A percentile compares a stretch with the other conserved stretches of the same genome.
These are phyloP conservation scores for Tolypocladium endophyticum DNA, from an alignment of 2,329 filamentous ascomycete species.

Conservation along the genomic window DNA sequence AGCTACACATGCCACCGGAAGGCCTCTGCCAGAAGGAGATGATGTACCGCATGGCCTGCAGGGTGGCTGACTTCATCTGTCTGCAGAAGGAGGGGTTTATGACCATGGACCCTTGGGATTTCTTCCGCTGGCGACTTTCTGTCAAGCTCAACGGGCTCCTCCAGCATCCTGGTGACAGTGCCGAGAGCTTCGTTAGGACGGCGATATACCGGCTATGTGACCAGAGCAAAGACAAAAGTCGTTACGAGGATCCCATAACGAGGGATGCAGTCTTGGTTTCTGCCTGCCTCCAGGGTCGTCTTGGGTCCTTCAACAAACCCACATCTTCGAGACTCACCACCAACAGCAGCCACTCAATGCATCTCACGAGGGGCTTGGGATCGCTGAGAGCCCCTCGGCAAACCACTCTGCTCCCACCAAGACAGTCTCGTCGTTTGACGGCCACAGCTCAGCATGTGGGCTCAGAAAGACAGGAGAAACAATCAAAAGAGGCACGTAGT, in stretches of 20 bases:
- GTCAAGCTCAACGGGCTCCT: conserved; percentile 7
- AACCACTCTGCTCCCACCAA: neutral
- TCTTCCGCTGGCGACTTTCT: conserved; percentile 23
- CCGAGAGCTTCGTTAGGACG: conserved; percentile 4
- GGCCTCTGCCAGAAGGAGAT: conserved; percentile 23
- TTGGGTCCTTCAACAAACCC: conserved; percentile 6
- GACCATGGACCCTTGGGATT: conserved; percentile 25
- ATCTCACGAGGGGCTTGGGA: neutral
- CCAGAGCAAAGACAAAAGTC: neutral
- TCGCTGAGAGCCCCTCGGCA: neutral
- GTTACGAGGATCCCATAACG: conserved; percentile 16
- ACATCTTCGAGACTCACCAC: conserved; percentile 5
- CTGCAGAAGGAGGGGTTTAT: conserved; percentile 14
- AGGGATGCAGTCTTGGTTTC: conserved; percentile 16
- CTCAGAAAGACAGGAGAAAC: neutral
- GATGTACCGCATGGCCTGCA: conserved; percentile 24
- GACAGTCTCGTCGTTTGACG: neutral
- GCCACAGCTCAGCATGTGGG: neutral
- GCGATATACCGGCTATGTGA: conserved; percentile 9
- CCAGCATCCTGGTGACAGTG: conserved; percentile 2
- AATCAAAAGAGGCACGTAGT: neutral
- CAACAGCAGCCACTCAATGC: neutral
- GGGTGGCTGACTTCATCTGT: conserved; percentile 18
- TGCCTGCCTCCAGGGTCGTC: conserved; percentile 11
- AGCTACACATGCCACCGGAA: conserved; percentile 16